These are phyloP conservation scores for Euphorbia celastroides DNA, from an alignment of 441 rosid species.

Conservation along the genomic window DNA sequence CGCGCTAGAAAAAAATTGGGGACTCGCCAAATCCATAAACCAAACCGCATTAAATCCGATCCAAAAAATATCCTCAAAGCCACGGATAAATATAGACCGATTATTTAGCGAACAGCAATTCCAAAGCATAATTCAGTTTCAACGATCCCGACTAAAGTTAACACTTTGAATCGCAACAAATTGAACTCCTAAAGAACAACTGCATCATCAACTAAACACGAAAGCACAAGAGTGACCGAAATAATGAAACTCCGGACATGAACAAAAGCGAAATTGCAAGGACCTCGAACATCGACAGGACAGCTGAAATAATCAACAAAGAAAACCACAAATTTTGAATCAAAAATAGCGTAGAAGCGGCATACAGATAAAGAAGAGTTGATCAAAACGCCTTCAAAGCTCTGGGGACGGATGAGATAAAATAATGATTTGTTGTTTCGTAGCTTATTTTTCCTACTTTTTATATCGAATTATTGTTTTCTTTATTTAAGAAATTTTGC, in stretches of 20 bases:
- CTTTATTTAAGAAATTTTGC: neutral
- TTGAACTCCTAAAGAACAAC: too few relatives aligned
- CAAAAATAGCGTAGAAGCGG: constrained; percentile 9
- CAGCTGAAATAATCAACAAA: neutral
- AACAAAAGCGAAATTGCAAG: neutral
- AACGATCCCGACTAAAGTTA: neutral
- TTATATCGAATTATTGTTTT: constrained; percentile 4
- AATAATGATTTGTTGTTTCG: neutral
- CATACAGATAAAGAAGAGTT: constrained; percentile 17
- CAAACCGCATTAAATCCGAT: too few relatives aligned
- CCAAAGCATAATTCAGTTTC: neutral
- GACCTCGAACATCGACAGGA: neutral
- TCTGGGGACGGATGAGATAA: constrained; percentile 12
- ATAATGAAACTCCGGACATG: neutral
- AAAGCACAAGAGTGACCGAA: neutral
- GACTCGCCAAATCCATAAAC: neutral
- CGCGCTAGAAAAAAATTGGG: neutral
- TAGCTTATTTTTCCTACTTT: neutral
- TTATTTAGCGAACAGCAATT: neutral
- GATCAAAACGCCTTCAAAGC: constrained; percentile 20
- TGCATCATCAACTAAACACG: neutral
- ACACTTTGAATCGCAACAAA: neutral
- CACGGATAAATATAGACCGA: neutral
- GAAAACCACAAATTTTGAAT: neutral
- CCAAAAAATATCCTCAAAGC: too few relatives aligned